phyloP scores from a whole-genome alignment of 1,284 basidiomycete species.

The Singerocomus inundabilis region DNA sequence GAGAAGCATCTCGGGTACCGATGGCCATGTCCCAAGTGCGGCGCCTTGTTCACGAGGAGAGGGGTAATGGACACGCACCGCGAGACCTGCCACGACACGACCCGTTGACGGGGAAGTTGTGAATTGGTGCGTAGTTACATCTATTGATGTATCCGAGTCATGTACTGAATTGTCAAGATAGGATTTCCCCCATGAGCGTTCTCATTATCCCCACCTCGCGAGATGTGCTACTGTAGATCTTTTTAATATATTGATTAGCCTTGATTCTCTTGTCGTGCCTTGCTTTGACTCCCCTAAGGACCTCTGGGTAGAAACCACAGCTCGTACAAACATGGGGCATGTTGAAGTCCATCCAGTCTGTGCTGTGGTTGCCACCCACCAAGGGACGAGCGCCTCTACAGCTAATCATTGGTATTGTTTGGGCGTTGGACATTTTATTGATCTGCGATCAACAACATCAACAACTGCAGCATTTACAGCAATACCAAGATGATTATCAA shows the following conservation, averaged over 20 bases:
- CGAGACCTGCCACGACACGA: neutral
- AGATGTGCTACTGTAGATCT: conserved; percentile 3
- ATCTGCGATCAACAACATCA: conserved; percentile 3
- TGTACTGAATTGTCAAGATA: conserved; percentile 3
- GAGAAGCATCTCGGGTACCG: conserved; percentile 5
- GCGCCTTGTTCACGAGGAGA: conserved; percentile 4
- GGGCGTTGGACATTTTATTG: neutral
- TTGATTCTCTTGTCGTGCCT: neutral
- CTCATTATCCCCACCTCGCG: neutral
- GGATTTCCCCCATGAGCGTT: neutral
- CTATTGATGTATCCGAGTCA: neutral
- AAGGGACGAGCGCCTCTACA: conserved; percentile 2
- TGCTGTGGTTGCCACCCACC: neutral
- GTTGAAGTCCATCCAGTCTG: neutral
- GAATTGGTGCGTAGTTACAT: conserved; percentile 4
- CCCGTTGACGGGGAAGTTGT: neutral
- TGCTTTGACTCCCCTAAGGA: neutral
- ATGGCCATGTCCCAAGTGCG: conserved; percentile 12
- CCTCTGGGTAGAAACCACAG: neutral
- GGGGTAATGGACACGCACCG: conserved; percentile 3
- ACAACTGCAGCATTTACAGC: conserved; percentile 3
- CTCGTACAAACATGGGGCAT: neutral
- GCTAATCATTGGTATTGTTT: conserved; percentile 1
- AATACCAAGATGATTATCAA: neutral
- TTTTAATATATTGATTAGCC: neutral